Evolutionary conservation across 306 rosid species (phyloP).

Genomic region (Cucurbita maxima): DNA sequence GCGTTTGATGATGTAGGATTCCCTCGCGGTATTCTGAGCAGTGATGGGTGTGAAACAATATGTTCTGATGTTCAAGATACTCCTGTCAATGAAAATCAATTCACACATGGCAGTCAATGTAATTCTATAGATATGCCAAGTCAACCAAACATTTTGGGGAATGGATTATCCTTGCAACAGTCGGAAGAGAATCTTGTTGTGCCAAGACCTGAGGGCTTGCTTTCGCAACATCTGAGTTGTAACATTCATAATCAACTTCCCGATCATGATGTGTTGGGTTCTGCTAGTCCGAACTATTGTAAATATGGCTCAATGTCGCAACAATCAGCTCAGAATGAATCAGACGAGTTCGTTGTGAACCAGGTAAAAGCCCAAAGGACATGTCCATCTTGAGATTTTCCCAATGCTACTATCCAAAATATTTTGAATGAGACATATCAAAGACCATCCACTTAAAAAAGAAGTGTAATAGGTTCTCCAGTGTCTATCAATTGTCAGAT

Average conservation of each 20-base stretch:
- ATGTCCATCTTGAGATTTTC: not conserved
- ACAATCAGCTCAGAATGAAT: slow-evolving; percentile 11
- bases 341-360: slow-evolving; percentile 11
- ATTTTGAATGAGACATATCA: not conserved
- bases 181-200: slow-evolving; percentile 14
- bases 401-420: not conserved
- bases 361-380: slow-evolving; percentile 24
- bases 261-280: slow-evolving; percentile 14
- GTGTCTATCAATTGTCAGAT: not conserved
- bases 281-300: slow-evolving; percentile 8
- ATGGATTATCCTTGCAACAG: slow-evolving; percentile 15
- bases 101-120: slow-evolving; percentile 12
- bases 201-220: slow-evolving; percentile 11
- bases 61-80: slow-evolving; percentile 28
- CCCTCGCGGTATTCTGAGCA: slow-evolving; percentile 13
- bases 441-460: not conserved
- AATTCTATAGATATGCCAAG: slow-evolving; percentile 7
- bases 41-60: slow-evolving; percentile 17
- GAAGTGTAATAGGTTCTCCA: not conserved
- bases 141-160: slow-evolving; percentile 21
- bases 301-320: slow-evolving; percentile 9
- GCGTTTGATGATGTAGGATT: slow-evolving; percentile 72
- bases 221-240: slow-evolving; percentile 15
- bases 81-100: slow-evolving; percentile 18
- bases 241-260: slow-evolving; percentile 24